Percentiles rank a stretch among this genome's conserved stretches.
Conservation (phyloP, 768 basidiomycete genomes). For the Leccinum disarticulatum region DNA sequence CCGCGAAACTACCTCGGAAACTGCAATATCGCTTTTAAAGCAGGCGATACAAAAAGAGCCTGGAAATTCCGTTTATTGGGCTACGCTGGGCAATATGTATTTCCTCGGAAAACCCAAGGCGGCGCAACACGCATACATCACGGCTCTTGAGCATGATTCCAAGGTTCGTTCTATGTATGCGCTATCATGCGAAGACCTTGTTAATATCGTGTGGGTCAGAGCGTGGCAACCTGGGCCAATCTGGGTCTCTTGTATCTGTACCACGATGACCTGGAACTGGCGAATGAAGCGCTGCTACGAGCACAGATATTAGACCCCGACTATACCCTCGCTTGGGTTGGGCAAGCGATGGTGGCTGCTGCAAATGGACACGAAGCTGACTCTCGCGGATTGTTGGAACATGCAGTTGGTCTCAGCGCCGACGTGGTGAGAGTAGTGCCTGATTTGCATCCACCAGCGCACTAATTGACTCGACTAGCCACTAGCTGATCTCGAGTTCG, state of each 20-base stretch:
- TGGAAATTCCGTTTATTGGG: slow-evolving; percentile 76
- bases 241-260: slow-evolving; percentile 85
- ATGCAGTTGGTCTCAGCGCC: slow-evolving; percentile 61
- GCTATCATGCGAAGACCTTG: background rate
- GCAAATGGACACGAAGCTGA: slow-evolving; percentile 57
- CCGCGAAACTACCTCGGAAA: slow-evolving; percentile 35
- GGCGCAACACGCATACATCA: slow-evolving; percentile 91
- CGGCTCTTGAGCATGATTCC: slow-evolving; percentile 78
- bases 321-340: slow-evolving; percentile 85
- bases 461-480: slow-evolving; percentile 48
- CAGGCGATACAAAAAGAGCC: slow-evolving; percentile 75
- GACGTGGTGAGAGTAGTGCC: slow-evolving; percentile 49
- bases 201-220: slow-evolving; percentile 40
- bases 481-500: slow-evolving; percentile 77
- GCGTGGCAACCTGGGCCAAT: slow-evolving; percentile 78
- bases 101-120: slow-evolving; percentile 66
- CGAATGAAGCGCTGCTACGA: slow-evolving; percentile 80
- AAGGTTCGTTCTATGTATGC: slow-evolving; percentile 55
- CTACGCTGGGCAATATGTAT: slow-evolving; percentile 71
- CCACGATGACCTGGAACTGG: slow-evolving; percentile 76
- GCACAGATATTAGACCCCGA: slow-evolving; percentile 94
- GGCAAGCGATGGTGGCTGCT: slow-evolving; percentile 74
- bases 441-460: background rate
- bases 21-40: slow-evolving; percentile 55
- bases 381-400: slow-evolving; percentile 67